phyloP scores from a whole-genome alignment of 1,284 basidiomycete species.

The Ceratorhiza oryzae-sativae region DNA sequence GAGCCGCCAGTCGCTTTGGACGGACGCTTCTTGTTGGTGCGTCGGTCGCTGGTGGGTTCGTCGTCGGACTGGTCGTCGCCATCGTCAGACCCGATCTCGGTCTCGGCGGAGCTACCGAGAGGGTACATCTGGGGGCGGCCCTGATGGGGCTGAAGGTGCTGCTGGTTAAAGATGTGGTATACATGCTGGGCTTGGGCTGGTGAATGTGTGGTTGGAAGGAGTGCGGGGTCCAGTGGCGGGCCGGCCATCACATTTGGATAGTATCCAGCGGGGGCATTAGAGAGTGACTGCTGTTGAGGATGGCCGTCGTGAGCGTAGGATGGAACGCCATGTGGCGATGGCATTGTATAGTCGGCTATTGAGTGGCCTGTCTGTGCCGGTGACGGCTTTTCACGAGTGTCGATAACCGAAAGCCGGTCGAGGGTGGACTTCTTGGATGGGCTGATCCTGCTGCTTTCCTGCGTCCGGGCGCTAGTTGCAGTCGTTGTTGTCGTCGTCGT shows the following conservation, averaged over 20 bases:
- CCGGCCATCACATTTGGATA: no score
- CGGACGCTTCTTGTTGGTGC: conserved; percentile 54
- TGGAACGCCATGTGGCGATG: conserved; percentile 20
- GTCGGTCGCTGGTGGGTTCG: neutral
- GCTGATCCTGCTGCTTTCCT: neutral
- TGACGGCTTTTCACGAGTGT: conserved; percentile 33
- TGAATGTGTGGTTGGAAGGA: conserved; percentile 14
- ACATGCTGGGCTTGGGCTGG: conserved; percentile 17
- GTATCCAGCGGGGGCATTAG: conserved; percentile 37
- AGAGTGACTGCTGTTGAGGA: conserved; percentile 7
- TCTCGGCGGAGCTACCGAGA: conserved; percentile 7
- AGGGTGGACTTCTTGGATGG: neutral
- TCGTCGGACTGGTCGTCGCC: conserved; percentile 24
- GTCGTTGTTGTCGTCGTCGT: neutral
- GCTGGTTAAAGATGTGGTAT: conserved; percentile 24
- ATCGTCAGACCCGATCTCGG: conserved; percentile 19
- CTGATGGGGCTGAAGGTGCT: neutral
- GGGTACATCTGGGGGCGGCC: conserved; percentile 5
- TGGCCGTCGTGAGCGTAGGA: conserved; percentile 33
- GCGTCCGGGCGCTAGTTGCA: neutral
- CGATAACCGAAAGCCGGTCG: conserved; percentile 35
- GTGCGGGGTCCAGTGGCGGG: conserved; percentile 33
- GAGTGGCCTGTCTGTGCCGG: conserved; percentile 21
- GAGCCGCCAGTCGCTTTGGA: conserved; percentile 57
- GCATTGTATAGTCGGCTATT: conserved; percentile 39